Evolutionary conservation across 495 filamentous ascomycete genomes (phyloP), one percentile per base, ranked within the genome.

Genomic region (Cercophora samala): DNA sequence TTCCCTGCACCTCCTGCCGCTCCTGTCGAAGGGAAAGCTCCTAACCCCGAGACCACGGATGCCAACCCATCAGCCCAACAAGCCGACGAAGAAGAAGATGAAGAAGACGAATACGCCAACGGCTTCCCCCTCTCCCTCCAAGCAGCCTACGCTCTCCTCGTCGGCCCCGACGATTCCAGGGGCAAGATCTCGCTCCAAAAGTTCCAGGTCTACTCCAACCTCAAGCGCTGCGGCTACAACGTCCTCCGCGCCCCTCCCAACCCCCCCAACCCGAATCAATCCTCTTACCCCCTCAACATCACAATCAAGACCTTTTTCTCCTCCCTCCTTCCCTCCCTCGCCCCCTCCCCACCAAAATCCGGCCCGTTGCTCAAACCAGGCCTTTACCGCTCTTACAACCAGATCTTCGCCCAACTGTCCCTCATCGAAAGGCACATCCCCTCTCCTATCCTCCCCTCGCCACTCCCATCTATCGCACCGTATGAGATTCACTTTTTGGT

Each of bases 111-210:
- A 64, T 80, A 81, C 68, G 84, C 89, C n/a, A 73, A 82, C 8
- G 90, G 88, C 0, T 78, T 93, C 22, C 92, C 94, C 0, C 89
- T 98, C 83, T 95, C 91, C 70, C 76, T 97, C 29, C 91, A 98
- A 76, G 93, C 90, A 5, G 93, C 91, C 1, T 99, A 97, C 80
- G 85, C 95, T 29, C 84, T 89, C 53, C 87, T 92, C 68, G 84
- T 91, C 69, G 91, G 89, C 17, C 76, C 80, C 19, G 87, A 86
- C 64, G 89, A 79, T 5, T 80, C 86, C 51, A 76, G 81, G n/a
- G 86, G 83, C 13, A 86, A 87, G 68, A 79, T 85, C 60, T 83
- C 77, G 62, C 62, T 97, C n/a, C 93, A 96, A 71, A 85, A 91
- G 68, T 98, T 91, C 73, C 88, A 89, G 24, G 95, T 99, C 2